phyloP scores from a whole-genome alignment of 129 eudicot genomes.

The Pseudognaphalium luteoalbum region DNA sequence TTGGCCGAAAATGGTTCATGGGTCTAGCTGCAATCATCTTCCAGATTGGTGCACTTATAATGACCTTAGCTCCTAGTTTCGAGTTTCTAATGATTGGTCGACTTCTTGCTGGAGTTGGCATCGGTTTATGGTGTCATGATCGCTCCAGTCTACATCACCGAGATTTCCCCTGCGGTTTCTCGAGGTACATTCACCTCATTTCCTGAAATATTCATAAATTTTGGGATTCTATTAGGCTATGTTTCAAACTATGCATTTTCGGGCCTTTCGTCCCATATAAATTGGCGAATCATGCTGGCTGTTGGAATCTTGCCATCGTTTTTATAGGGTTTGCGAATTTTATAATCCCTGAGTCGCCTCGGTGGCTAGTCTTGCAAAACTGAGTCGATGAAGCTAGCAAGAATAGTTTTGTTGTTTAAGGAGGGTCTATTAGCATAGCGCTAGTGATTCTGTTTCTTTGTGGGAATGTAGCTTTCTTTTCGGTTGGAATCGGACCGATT shows the following conservation, averaged over 20 bases:
- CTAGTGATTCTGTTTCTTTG: conserved; percentile 57
- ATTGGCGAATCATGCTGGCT: conserved; percentile 77
- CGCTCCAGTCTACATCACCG: conserved; percentile 76
- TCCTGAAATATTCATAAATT: conserved; percentile 65
- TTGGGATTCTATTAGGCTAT: too few relatives aligned
- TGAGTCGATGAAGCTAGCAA: conserved; percentile 67
- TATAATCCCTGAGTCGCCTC: conserved; percentile 72
- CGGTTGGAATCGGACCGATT: conserved; percentile 71
- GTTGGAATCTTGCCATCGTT: conserved; percentile 66
- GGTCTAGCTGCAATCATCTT: conserved; percentile 71
- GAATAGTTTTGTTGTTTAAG: conserved; percentile 39
- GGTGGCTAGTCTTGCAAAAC: conserved; percentile 67
- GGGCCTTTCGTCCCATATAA: neutral
- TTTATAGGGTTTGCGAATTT: conserved; percentile 54
- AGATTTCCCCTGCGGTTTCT: conserved; percentile 66
- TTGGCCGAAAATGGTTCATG: conserved; percentile 91
- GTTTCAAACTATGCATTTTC: too few relatives aligned
- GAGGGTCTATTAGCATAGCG: conserved; percentile 36
- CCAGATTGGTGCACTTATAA: conserved; percentile 63
- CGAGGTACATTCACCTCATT: conserved; percentile 74
- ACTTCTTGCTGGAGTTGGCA: conserved; percentile 71
- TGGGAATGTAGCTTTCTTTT: conserved; percentile 76
- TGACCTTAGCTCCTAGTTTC: conserved; percentile 69
- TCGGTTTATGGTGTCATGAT: conserved; percentile 78
- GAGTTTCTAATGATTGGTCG: conserved; percentile 63